Base-by-base conservation (phyloP, 2,329 filamentous ascomycete genomes). In the Exophiala dermatitidis region DNA sequence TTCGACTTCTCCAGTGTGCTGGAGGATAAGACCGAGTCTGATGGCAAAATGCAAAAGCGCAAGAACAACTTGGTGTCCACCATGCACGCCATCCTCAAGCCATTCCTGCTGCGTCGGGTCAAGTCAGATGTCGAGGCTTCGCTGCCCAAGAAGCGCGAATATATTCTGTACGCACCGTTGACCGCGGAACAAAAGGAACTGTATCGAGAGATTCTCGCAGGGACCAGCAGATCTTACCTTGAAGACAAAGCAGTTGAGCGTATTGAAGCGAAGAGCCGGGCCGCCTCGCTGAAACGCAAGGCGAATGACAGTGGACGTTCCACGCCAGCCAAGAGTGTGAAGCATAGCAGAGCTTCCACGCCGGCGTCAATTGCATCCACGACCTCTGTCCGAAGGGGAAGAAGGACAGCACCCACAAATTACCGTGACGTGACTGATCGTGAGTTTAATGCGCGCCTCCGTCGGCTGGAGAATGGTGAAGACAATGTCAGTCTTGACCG, bases 121-220 rank as follows among this genome's bases (percentile, higher is more conserved):
- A 98, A 98, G 70, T 86, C 88, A 0, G 93, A 98, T 64, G 93
- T 98, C 0, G 91, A 95, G 50, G 84, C 84, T 1, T 81, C 89
- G 45, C 76, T 98, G n/a, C 93, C 93, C 0, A 94, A 91, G 71
- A 98, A 98, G 74, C 82, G 93, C 30, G 93, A 98, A 68, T 98
- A 98, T 61, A 87, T 98, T 2, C 74, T 98, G 0, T 97, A 93
- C 64, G 93, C 93, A 0, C 93, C 93, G 0, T 82, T 98, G 71
- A 95, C 90, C 0, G 80, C 83, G 28, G 89, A 93, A 61, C 93
- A 98, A 66, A 88, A 90, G 2, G 91, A 96, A 52, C 71, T 98
- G 0, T 98, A 98, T 66, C 80, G 90, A 30, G 80, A 86, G 10
- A 95, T 91, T 54, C 72, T 97, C 0, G 89, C 95, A 62, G 82